These are phyloP conservation scores for Hypoxylon lienhwacheense DNA, from an alignment of 495 filamentous ascomycete genomes.

Conservation along the genomic window DNA sequence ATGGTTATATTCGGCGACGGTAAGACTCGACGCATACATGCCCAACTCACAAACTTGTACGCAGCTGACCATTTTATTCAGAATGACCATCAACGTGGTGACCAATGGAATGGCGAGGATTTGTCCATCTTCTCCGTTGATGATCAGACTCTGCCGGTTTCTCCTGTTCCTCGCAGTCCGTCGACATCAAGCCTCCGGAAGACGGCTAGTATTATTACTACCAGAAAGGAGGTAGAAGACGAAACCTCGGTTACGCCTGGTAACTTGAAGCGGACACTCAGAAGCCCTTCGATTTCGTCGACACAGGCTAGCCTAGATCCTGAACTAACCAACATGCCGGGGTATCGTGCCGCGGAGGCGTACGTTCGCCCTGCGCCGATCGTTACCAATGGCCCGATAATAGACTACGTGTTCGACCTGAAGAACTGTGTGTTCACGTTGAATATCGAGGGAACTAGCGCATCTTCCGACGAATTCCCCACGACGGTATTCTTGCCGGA, in stretches of 20 bases:
- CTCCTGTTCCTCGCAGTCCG: conserved; percentile 47
- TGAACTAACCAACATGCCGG: conserved; percentile 60
- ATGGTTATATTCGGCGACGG: conserved; percentile 81
- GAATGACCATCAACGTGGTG: conserved; percentile 89
- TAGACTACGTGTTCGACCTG: conserved; percentile 75
- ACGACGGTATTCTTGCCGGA: conserved; percentile 88
- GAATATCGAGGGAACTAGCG: conserved; percentile 56
- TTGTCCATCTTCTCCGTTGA: conserved; percentile 85
- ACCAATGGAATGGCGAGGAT: conserved; percentile 98
- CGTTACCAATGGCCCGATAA: conserved; percentile 66
- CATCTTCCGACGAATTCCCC: conserved; percentile 60
- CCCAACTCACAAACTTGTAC: neutral
- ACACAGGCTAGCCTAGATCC: conserved; percentile 53
- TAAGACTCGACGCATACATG: conserved; percentile 40
- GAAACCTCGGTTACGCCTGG: conserved; percentile 62
- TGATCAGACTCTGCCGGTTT: conserved; percentile 68
- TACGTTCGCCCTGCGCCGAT: conserved; percentile 87
- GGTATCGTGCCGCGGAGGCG: conserved; percentile 88
- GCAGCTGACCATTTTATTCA: conserved; percentile 35
- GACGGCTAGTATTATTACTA: conserved; percentile 21
- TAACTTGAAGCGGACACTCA: conserved; percentile 73
- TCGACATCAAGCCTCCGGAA: conserved; percentile 41
- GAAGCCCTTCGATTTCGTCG: conserved; percentile 70
- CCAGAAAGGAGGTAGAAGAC: conserved; percentile 53
- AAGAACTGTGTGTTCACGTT: conserved; percentile 72